Percentiles rank a stretch among this genome's conserved stretches.
Conservation (phyloP, 495 filamentous ascomycete genomes). For the Parathielavia hyrcaniae region DNA sequence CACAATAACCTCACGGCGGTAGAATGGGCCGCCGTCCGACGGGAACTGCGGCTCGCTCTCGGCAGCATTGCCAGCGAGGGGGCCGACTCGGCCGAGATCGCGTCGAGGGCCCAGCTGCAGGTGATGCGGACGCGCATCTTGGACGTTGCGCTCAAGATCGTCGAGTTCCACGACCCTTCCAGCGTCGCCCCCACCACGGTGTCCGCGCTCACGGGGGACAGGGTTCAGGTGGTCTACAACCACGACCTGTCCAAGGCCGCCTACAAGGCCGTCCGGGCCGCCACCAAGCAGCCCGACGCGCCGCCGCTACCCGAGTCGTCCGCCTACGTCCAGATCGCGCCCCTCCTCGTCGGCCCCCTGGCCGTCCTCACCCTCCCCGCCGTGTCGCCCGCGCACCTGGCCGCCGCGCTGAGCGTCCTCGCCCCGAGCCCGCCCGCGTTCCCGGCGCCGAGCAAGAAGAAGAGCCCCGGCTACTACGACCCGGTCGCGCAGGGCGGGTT, state of each 20-base stretch:
- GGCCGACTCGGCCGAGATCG: conserved; percentile 21
- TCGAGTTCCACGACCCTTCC: conserved; percentile 76
- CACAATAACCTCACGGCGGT: conserved; percentile 87
- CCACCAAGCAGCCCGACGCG: conserved; percentile 40
- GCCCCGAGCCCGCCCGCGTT: conserved; percentile 63
- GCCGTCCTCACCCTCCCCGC: conserved; percentile 73
- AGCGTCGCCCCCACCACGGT: conserved; percentile 21
- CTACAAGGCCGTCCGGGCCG: conserved; percentile 51
- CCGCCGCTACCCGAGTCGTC: conserved; percentile 37
- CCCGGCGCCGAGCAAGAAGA: conserved; percentile 65
- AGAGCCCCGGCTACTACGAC: conserved; percentile 76
- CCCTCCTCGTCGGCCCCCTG: conserved; percentile 73
- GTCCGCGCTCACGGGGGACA: conserved; percentile 34
- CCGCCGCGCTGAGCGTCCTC: conserved; percentile 68
- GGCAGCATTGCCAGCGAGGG: conserved; percentile 44
- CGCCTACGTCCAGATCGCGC: conserved; percentile 53
- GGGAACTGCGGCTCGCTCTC: conserved; percentile 69
- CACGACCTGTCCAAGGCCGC: conserved; percentile 72
- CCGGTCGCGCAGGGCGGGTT: conserved; percentile 66
- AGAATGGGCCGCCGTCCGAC: conserved; percentile 82
- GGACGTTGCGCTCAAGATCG: conserved; percentile 69
- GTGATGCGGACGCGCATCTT: conserved; percentile 87
- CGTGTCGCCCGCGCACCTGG: conserved; percentile 76
- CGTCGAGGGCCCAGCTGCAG: conserved; percentile 62
- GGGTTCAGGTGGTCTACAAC: conserved; percentile 42